phyloP scores from a whole-genome alignment of 176 grass and related monocot genomes.

The Oryza coarctata region DNA sequence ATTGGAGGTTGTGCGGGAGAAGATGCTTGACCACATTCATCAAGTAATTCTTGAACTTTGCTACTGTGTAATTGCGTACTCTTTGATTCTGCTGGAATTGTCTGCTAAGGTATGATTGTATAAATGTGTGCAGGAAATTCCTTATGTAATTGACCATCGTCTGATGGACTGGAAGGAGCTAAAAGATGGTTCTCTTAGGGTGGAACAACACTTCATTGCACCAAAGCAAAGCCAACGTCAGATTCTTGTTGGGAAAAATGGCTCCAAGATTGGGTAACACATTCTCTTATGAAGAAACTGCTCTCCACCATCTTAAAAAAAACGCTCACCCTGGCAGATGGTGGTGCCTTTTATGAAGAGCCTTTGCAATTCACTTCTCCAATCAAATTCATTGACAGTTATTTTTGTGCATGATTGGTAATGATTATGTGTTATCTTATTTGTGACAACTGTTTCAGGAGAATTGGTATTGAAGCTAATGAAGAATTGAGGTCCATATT shows the following conservation, averaged over 20 bases:
- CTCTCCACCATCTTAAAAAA: not conserved
- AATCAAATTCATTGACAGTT: not conserved
- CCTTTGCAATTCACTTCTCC: not conserved
- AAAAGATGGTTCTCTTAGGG: conserved; percentile 91
- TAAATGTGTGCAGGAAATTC: conserved; percentile 70
- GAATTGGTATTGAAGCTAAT: conserved; percentile 97
- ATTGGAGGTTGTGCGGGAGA: conserved; percentile 91
- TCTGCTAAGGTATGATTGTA: conserved; percentile 21
- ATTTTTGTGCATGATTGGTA: not conserved
- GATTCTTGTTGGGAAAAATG: conserved; percentile 99
- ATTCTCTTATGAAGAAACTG: not conserved
- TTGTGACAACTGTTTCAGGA: conserved; percentile 49
- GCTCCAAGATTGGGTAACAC: conserved; percentile 91
- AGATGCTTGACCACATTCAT: conserved; percentile 94
- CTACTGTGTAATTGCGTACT: conserved; percentile 9
- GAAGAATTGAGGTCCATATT: conserved; percentile 94
- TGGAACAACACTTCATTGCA: conserved; percentile 93
- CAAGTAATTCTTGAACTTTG: conserved; percentile 54
- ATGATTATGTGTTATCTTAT: conserved; percentile 7
- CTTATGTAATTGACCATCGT: conserved; percentile 90
- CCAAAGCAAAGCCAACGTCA: conserved; percentile 90
- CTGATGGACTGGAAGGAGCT: conserved; percentile 95
- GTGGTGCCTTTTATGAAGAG: conserved; percentile 8
- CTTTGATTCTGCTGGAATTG: conserved; percentile 27
- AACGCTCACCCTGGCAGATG: not conserved